Evolutionary conservation across 305 asterid species (phyloP), one percentile per base, ranked within the genome.

Genomic region (Salvia sclarea): DNA sequence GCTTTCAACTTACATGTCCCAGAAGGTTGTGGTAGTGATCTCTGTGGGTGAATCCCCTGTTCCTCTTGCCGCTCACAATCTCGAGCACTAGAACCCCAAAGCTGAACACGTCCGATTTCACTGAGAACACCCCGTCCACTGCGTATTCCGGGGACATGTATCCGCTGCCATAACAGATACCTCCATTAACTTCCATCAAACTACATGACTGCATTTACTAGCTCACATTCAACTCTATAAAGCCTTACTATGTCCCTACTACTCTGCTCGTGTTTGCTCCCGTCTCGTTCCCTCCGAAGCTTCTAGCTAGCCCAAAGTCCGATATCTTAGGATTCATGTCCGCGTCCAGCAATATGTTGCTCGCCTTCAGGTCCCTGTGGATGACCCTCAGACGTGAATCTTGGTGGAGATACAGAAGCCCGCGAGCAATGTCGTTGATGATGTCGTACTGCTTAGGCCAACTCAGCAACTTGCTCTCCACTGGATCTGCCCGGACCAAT

Each of bases 71-170:
- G 20, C 63, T 61, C 61, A 61, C 68, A 17, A 70, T 52, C 56
- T 70, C 75, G 0, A 61, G 69, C 54, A 70, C 70, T 2, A 71
- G 40, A 18, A 71, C 70, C 25, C 76, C 76, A 10, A 71, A 71
- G 56, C 76, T 71, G 16, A 71, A 71, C 10, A 71, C 76, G 8
- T 71, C 70, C 4, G 76, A 71, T 22, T 71, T 71, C 31, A 62
- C 64, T 9, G 76, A 71, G 31, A 71, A 71, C 41, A 71, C 5
- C 6, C 76, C 70, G 18, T 71, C 68, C 10, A 55, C 53, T 25
- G 58, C 76, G 5, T 71, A 71, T 30, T 71, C 76, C 6, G 76
- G 76, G 48, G 70, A 62, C 64, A 71, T 70, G 11, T 70, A 70
- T 8, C 75, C 75, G 8, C 75, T 70, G n/a, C 62, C 52, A 8